Conservation (phyloP, 352 stramenopile genomes). For the Pythium rishiriense region DNA sequence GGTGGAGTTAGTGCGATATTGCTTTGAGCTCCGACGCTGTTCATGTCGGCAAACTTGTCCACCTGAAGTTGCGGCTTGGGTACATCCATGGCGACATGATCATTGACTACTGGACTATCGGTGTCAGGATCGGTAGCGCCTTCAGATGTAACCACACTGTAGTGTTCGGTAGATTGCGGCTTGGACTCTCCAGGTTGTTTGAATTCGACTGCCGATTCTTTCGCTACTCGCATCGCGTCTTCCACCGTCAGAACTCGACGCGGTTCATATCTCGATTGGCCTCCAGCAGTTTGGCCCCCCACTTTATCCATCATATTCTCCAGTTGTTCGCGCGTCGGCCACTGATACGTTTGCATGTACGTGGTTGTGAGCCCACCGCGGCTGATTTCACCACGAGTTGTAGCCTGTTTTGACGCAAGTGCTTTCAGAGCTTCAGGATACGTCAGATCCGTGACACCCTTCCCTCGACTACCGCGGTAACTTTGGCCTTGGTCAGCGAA, state of each 20-base stretch:
- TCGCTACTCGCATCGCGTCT: slow-evolving; percentile 41
- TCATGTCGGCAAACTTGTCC: not conserved
- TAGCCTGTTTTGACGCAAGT: not conserved
- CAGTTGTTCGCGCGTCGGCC: slow-evolving; percentile 6
- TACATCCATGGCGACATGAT: too few relatives aligned
- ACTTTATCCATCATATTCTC: slow-evolving; percentile 14
- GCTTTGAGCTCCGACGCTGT: too few relatives aligned
- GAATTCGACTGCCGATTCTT: slow-evolving; percentile 36
- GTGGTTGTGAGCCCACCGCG: too few relatives aligned
- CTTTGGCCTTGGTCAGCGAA: slow-evolving; percentile 22
- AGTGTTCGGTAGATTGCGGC: not conserved
- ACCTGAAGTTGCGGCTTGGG: slow-evolving; percentile 6
- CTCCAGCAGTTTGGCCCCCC: slow-evolving; percentile 16
- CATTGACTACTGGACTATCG: too few relatives aligned
- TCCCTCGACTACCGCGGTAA: slow-evolving; percentile 14
- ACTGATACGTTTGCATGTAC: slow-evolving; percentile 23
- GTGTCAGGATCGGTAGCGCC: too few relatives aligned
- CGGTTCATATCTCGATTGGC: slow-evolving; percentile 22
- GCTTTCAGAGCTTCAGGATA: slow-evolving; percentile 15
- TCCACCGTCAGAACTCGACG: slow-evolving; percentile 33
- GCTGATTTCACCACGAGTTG: too few relatives aligned
- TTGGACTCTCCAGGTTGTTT: slow-evolving; percentile 3
- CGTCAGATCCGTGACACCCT: slow-evolving; percentile 1
- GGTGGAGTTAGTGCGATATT: too few relatives aligned
- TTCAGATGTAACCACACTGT: too few relatives aligned